Percentiles rank a stretch among this genome's conserved stretches.
Conservation (phyloP, 148 eudicot species). For the Heliamphora exappendiculata region DNA sequence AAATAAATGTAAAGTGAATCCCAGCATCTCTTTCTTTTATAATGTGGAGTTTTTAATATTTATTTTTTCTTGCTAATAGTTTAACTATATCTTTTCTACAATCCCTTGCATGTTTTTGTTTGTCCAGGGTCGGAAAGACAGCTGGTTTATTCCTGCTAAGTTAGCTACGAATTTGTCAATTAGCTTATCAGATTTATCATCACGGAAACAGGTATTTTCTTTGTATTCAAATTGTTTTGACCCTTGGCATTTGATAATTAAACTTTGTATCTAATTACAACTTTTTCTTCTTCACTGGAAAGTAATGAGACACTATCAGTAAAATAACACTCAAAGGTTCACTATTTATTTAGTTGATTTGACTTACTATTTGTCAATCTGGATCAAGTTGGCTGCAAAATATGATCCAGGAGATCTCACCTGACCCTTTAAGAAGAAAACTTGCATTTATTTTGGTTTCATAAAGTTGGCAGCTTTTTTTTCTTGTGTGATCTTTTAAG, state of each 20-base stretch:
- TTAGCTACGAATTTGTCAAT: slow-evolving; percentile 80
- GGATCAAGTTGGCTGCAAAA: neutral
- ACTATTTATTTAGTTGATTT: neutral
- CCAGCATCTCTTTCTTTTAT: neutral
- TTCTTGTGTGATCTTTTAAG: no score
- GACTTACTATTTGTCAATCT: neutral
- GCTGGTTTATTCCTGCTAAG: slow-evolving; percentile 93
- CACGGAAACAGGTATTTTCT: slow-evolving; percentile 62
- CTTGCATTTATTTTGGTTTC: neutral
- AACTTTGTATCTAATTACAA: neutral
- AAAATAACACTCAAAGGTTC: neutral
- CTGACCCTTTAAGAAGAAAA: neutral
- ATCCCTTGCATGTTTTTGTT: slow-evolving; percentile 6
- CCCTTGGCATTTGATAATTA: neutral
- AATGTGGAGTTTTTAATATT: neutral
- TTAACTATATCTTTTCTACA: neutral
- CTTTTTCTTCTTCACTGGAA: neutral
- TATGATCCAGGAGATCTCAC: neutral
- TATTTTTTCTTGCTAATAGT: neutral
- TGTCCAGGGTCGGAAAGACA: slow-evolving; percentile 81
- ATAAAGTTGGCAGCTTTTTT: neutral
- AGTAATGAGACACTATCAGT: neutral
- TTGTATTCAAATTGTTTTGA: neutral
- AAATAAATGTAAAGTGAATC: slow-evolving; percentile 59
- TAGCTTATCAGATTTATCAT: slow-evolving; percentile 88